Evolutionary conservation across 2,329 filamentous ascomycete species (phyloP).

Genomic region (Pestalotiopsis sp.): DNA sequence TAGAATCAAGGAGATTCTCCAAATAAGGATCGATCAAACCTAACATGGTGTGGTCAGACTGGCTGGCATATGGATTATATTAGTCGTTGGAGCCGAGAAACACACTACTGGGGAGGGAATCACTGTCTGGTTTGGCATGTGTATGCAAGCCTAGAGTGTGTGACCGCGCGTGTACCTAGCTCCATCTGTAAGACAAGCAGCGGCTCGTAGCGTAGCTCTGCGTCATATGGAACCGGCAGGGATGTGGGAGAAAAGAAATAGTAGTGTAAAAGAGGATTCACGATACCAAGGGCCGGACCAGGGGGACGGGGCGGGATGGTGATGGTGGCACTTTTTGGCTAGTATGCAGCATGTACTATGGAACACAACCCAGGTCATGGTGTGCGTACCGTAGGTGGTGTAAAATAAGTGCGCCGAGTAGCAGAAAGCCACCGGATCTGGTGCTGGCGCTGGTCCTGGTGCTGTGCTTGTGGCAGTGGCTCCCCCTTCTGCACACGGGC

Average conservation of each 20-base stretch:
- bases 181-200: conserved; percentile 33
- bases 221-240: conserved; percentile 39
- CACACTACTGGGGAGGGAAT: conserved; percentile 29
- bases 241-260: conserved; percentile 30
- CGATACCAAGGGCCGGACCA: conserved; percentile 26
- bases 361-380: neutral
- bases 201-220: conserved; percentile 34
- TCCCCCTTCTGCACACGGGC: conserved; percentile 26
- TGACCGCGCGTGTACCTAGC: conserved; percentile 31
- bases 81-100: conserved; percentile 38
- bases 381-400: neutral
- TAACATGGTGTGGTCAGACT: conserved; percentile 30
- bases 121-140: conserved; percentile 38
- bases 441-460: conserved; percentile 24
- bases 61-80: conserved; percentile 36
- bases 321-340: conserved; percentile 14
- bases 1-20: conserved; percentile 27
- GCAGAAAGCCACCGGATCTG: conserved; percentile 1
- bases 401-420: neutral
- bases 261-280: conserved; percentile 32
- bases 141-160: conserved; percentile 34
- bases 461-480: conserved; percentile 24
- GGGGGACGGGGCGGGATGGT: conserved; percentile 13
- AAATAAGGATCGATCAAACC: conserved; percentile 30
- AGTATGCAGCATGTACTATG: neutral